Evolutionary conservation across 164 flowering plant genomes (phyloP).

Genomic region (Cinnamomum micranthum): DNA sequence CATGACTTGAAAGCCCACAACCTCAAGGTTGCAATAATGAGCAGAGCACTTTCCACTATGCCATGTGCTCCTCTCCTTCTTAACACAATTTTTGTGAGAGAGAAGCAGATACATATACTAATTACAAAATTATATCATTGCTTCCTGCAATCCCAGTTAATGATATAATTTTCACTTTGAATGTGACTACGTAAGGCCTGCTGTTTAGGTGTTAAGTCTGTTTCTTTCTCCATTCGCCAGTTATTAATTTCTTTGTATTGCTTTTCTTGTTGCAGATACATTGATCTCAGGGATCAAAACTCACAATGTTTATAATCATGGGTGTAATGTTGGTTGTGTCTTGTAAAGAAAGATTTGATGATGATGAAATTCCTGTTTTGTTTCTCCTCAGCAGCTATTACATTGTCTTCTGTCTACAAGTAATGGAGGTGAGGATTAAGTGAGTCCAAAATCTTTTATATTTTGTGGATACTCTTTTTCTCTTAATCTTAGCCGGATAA

Average conservation of each 20-base stretch:
- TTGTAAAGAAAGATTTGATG: constrained; percentile 1
- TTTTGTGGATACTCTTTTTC: too few relatives aligned
- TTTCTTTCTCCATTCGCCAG: not conserved
- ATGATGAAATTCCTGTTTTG: not conserved
- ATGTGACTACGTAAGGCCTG: not conserved
- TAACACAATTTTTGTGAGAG: not conserved
- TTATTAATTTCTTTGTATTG: not conserved
- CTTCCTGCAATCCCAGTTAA: too few relatives aligned
- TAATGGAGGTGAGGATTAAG: too few relatives aligned
- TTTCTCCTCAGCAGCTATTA: not conserved
- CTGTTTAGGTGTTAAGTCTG: not conserved
- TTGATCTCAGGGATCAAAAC: not conserved
- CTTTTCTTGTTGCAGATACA: not conserved
- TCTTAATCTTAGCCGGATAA: too few relatives aligned
- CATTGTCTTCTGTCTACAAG: too few relatives aligned
- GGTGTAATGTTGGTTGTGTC: not conserved
- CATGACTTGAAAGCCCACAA: too few relatives aligned
- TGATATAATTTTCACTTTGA: not conserved
- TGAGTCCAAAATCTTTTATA: too few relatives aligned
- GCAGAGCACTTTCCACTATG: not conserved
- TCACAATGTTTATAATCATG: not conserved
- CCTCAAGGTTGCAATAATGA: too few relatives aligned
- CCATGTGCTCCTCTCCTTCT: too few relatives aligned
- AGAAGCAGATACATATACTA: not conserved
- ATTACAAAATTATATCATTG: too few relatives aligned